Evolutionary conservation across 2,329 filamentous ascomycete species (phyloP).

Genomic region (Huntiella omanensis): DNA sequence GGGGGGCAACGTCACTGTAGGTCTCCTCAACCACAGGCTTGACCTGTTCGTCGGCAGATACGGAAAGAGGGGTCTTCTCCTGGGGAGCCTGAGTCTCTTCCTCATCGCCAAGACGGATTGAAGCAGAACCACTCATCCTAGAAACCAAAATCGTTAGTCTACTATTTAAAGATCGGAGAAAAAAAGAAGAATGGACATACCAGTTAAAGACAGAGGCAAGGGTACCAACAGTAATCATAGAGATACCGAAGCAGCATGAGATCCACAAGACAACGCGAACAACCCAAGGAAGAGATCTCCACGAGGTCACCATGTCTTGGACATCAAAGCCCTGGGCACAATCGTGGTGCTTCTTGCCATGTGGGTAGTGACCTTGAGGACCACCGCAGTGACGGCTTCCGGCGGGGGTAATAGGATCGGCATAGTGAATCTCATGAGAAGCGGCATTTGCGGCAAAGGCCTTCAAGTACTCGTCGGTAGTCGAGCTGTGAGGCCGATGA

Average conservation of each 20-base stretch:
- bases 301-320: conserved; percentile 2
- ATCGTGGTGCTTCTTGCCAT: not conserved
- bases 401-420: not conserved
- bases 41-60: not conserved
- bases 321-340: not conserved
- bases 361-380: not conserved
- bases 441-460: not conserved
- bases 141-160: not conserved
- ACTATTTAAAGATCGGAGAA: not conserved
- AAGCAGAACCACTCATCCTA: not conserved
- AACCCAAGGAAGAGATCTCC: conserved; percentile 7
- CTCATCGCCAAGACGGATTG: conserved; percentile 6
- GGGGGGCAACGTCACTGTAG: no score
- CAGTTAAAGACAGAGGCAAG: conserved; percentile 1
- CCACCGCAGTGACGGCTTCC: not conserved
- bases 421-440: not conserved
- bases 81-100: not conserved
- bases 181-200: conserved; percentile 1
- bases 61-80: not conserved
- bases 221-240: conserved; percentile 3
- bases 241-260: conserved; percentile 6
- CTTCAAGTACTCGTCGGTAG: conserved; percentile 6
- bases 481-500: not conserved
- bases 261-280: conserved; percentile 6
- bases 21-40: no score